Base-by-base conservation (phyloP, 495 filamentous ascomycete species). In the Talaromyces proteolyticus region DNA sequence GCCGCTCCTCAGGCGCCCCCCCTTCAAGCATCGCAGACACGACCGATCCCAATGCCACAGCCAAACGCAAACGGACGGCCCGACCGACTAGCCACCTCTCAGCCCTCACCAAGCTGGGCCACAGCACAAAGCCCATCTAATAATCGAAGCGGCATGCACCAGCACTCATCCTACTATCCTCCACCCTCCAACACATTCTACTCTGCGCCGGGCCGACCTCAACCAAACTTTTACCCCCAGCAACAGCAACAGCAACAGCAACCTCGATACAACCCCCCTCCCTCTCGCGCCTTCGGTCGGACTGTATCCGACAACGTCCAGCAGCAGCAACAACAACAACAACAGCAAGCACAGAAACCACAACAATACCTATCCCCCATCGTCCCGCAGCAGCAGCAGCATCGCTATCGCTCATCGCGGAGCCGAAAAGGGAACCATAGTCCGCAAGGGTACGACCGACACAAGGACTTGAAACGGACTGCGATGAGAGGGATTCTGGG, bases 401-500 rank as follows among this genome's bases (percentile, higher is more conserved):
- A n/a, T n/a, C 59, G 58, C 18, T 61, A 57, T 19, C 50, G 48
- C 43, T 51, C 50, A 19, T 57, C 53, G 11, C 53, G 50, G 38
- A 56, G 23, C 18, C 34, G 16, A 53, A 52, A 41, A 16, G 18
- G 18, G 3, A 6, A 16, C 5, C 38, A 21, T 7, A 49, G 47
- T 29, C 47, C 47, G 17, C 38, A 34, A 24, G 34, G 34, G 4
- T 41, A 49, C 22, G 24, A 25, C 37, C 47, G 47, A 2, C 47
- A 36, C 25, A 42, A 26, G 5, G 51, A 46, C 20, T 44, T 69
- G 17, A 64, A 54, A 25, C 62, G 62, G 23, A 70, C 64, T 42
- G 63, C 72, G 5, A 70, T 65, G 36, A 59, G 62, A 25, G 70
- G 71, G 10, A 43, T 74, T 8, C 61, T 59, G 18, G 70, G 71